Conservation (phyloP, 148 eudicot genomes). For the Oxyria digyna region DNA sequence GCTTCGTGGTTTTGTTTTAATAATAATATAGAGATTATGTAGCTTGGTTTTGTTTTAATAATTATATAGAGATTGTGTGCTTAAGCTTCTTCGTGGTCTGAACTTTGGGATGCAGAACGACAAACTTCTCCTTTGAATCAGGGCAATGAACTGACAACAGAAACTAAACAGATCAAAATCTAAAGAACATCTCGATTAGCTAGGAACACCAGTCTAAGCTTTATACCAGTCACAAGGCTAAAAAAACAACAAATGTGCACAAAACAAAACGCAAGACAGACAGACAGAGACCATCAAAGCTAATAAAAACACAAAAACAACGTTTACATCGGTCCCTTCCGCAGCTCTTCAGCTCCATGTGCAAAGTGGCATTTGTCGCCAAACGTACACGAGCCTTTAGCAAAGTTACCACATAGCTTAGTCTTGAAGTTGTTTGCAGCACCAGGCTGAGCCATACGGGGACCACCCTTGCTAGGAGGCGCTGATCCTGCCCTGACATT, state of each 20-base stretch:
- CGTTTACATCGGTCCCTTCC: conserved; percentile 33
- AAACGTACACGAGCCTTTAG: conserved; percentile 69
- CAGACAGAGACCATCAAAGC: no score
- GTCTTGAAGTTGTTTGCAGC: conserved; percentile 46
- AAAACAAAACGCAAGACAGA: background rate
- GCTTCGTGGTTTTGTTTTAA: no score
- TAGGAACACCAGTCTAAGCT: background rate
- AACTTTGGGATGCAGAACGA: no score
- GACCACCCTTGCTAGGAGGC: conserved; percentile 21
- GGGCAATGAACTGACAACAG: background rate
- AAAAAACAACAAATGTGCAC: background rate
- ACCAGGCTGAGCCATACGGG: conserved; percentile 10
- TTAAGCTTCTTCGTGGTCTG: no score
- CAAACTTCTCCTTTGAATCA: no score
- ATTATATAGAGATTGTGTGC: no score
- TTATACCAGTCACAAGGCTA: background rate
- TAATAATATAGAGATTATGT: no score
- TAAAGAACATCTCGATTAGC: background rate
- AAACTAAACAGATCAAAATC: background rate
- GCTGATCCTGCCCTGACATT: conserved; percentile 35
- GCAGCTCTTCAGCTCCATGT: conserved; percentile 65
- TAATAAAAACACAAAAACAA: no score
- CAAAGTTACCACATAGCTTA: conserved; percentile 65
- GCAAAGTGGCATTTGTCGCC: conserved; percentile 84
- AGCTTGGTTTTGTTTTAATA: no score